Conservation (phyloP, 2,329 filamentous ascomycete species). For the Paraconiothyrium sp. region DNA sequence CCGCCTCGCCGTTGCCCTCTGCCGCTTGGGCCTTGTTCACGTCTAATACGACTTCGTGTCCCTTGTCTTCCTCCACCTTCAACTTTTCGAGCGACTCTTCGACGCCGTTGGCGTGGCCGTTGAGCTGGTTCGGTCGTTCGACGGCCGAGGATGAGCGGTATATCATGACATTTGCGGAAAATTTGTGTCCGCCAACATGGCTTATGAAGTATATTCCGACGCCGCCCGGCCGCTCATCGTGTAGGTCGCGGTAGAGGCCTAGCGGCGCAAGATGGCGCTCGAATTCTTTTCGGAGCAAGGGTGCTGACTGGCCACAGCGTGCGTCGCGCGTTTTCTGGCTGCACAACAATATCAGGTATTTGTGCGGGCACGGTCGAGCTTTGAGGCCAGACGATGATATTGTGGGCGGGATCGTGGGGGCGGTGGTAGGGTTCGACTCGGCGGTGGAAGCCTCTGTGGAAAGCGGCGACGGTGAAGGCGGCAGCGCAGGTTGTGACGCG, state of each 20-base stretch:
- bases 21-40: conserved; percentile 49
- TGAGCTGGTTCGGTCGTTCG: conserved; percentile 26
- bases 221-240: conserved; percentile 88
- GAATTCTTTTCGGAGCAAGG: conserved; percentile 86
- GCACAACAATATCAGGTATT: conserved; percentile 89
- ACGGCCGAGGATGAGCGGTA: conserved; percentile 69
- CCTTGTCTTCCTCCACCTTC: conserved; percentile 52
- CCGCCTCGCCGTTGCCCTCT: conserved; percentile 61
- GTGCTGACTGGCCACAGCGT: conserved; percentile 92
- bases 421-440: conserved; percentile 7
- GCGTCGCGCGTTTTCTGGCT: conserved; percentile 94
- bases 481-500: conserved; percentile 21
- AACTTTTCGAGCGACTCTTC: conserved; percentile 48
- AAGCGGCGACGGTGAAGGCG: conserved; percentile 13
- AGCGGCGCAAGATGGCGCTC: conserved; percentile 87
- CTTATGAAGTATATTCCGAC: conserved; percentile 97
- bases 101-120: conserved; percentile 36
- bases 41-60: conserved; percentile 44
- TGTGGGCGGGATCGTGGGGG: conserved; percentile 34
- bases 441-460: conserved; percentile 1
- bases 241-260: conserved; percentile 84
- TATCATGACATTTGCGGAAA: conserved; percentile 91
- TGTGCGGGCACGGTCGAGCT: conserved; percentile 78
- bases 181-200: conserved; percentile 97
- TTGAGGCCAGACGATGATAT: conserved; percentile 55